A percentile compares a stretch with the other conserved stretches of the same genome.
phyloP scores from a whole-genome alignment of 805 yeast genomes.

The Saccharomycopsis sp. region DNA sequence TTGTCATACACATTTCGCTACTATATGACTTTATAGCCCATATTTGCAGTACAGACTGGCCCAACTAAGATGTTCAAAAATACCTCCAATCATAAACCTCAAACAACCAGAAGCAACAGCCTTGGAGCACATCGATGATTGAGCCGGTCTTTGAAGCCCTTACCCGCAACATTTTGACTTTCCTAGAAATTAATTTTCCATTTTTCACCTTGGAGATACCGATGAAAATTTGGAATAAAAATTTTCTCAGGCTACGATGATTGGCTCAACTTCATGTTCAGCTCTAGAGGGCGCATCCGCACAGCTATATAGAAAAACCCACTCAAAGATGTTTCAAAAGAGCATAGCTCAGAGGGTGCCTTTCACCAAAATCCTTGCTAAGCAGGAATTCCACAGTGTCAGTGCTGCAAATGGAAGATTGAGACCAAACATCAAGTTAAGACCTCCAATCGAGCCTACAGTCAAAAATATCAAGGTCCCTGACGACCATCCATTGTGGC shows the following conservation, averaged over 20 bases:
- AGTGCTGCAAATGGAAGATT: constrained; percentile 36
- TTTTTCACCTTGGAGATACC: no score
- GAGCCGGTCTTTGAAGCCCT: neutral
- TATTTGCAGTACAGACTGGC: no score
- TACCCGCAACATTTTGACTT: neutral
- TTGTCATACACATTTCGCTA: no score
- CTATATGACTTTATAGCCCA: no score
- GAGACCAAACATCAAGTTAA: constrained; percentile 44
- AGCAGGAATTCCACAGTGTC: constrained; percentile 31
- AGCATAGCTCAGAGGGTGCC: neutral
- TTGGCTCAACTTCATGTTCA: neutral
- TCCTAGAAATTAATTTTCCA: neutral
- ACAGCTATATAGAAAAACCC: neutral
- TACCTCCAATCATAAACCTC: no score
- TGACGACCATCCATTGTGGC: constrained; percentile 93
- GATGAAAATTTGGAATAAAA: neutral
- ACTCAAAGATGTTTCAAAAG: neutral
- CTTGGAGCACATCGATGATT: no score
- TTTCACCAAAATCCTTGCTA: constrained; percentile 1
- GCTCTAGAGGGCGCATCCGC: neutral
- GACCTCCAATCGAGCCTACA: constrained; percentile 83
- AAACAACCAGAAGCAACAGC: no score
- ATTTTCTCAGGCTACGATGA: neutral
- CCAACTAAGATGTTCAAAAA: no score
- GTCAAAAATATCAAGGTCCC: constrained; percentile 62